Evolutionary conservation across 106 monocot species (phyloP), one percentile per base, ranked within the genome.

Genomic region (Dendrobium nobile): DNA sequence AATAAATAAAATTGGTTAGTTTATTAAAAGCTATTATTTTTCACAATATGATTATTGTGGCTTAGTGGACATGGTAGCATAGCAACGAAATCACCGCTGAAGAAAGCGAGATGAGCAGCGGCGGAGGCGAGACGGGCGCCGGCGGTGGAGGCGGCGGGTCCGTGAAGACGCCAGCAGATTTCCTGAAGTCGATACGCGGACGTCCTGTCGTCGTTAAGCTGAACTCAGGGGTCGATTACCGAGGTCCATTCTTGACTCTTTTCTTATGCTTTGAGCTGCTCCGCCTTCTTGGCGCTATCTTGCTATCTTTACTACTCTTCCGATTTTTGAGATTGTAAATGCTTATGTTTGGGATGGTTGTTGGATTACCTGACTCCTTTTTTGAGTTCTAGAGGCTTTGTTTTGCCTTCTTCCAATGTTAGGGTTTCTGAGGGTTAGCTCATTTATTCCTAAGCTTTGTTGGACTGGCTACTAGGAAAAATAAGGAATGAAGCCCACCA

Each of bases 191-290:
- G 27, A 97, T 97, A 61, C 72, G 96, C 13, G 96, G 96, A 26
- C 92, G 94, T 7, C 96, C 96, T 16, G 94, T 97, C 54, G 96
- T 97, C 75, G 96, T 97, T 78, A 97, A 97, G 90, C 94, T 97
- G 75, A 97, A 97, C 89, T 97, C 96, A 27, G 96, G 92, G 15
- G 96, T 97, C 20, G 96, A 97, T 73, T 97, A 97, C 86, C 85
- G 93, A 88, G 96, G 93, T 96, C 75, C 45, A 10, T 19, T 67
- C 48, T 42, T 51, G 0, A 4, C 6, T 51, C n/a, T 26, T 7
- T 61, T 31, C 61, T 15, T 65, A 48, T 40, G 79, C 40, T 18
- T 13, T 16, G 0, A 10, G 19, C 47, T 28, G 7, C 27, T 51
- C 51, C 51, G 51, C 47, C 51, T 5, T 65, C 47, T 47, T 4